Conservation (phyloP, 192 early-diverging fungal genomes). For the Lobosporangium transversale region DNA sequence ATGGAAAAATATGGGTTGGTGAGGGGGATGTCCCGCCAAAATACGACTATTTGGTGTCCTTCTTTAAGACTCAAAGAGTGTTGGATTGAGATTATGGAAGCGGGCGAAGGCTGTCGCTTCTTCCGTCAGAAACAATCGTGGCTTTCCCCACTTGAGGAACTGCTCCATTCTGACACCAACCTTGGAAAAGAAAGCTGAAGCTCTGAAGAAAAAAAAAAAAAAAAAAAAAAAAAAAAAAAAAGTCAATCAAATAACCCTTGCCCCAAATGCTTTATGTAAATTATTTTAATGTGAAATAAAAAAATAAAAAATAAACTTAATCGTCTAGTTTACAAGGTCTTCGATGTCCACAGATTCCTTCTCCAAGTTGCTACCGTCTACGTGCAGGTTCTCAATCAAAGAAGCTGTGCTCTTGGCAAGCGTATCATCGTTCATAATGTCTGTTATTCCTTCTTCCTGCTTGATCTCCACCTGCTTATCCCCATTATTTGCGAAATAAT, state of each 20-base stretch:
- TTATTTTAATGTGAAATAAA: too few species aligned
- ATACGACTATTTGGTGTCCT: neutral
- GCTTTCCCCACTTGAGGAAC: neutral
- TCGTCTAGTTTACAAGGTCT: slow-evolving; percentile 21
- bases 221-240: neutral
- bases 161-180: neutral
- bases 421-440: neutral
- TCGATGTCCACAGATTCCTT: slow-evolving; percentile 33
- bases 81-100: slow-evolving; percentile 9
- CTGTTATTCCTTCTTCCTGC: neutral
- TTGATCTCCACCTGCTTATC: neutral
- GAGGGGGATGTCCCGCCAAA: neutral
- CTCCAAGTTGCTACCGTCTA: slow-evolving; percentile 14
- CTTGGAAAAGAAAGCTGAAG: neutral
- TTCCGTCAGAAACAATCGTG: slow-evolving; percentile 10
- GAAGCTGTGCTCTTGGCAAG: too few species aligned
- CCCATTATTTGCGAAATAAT: neutral
- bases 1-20: slow-evolving; percentile 4
- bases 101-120: neutral
- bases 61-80: slow-evolving; percentile 1
- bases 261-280: too few species aligned
- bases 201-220: too few species aligned
- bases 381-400: neutral
- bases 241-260: neutral
- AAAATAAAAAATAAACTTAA: neutral